Evolutionary conservation across 1,284 basidiomycete species (phyloP), one percentile per base, ranked within the genome.

Genomic region (Paramarasmius palmivorus): DNA sequence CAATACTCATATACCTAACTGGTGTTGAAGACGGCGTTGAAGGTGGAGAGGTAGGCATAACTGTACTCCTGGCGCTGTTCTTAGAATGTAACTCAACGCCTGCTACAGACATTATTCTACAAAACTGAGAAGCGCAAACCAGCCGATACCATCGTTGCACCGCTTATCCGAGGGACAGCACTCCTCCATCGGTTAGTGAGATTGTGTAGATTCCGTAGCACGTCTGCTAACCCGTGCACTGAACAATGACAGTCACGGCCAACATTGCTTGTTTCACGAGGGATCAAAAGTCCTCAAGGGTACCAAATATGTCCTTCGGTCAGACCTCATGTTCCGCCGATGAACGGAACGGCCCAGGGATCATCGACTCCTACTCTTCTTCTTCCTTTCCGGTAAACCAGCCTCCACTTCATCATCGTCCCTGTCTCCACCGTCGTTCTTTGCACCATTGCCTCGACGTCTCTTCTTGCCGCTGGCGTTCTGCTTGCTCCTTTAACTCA

Each of bases 321-420:
- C 51, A 29, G 51, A 53, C 32, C 42, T 53, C 5, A 53, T 53
- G 51, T 53, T 53, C 35, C 35, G 19, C n/a, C 22, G 12, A 19
- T 46, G 14, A 46, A 46, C n/a, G n/a, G n/a, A 59, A 23, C 44
- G 20, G 37, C 40, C 17, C 22, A 32, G 19, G 37, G 40, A 53
- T 62, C 65, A 73, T 53, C 66, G 61, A 53, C 72, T 71, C 46
- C 71, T 64, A 61, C 73, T 79, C 39, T 65, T 74, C 64, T 75
- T 83, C 60, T 73, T 81, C 57, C 76, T 78, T 50, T 63, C 70
- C 9, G 85, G 90, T 81, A 92, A 83, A 8, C 88, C 91, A 48
- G 88, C 91, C 69, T 93, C 90, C 8, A 91, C 81, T 19, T 84
- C 77, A 70, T 95, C 93, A 66, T 96, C 93, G 62, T 95, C 93